phyloP scores from a whole-genome alignment of 768 basidiomycete genomes.

The Gyrodon lividus region DNA sequence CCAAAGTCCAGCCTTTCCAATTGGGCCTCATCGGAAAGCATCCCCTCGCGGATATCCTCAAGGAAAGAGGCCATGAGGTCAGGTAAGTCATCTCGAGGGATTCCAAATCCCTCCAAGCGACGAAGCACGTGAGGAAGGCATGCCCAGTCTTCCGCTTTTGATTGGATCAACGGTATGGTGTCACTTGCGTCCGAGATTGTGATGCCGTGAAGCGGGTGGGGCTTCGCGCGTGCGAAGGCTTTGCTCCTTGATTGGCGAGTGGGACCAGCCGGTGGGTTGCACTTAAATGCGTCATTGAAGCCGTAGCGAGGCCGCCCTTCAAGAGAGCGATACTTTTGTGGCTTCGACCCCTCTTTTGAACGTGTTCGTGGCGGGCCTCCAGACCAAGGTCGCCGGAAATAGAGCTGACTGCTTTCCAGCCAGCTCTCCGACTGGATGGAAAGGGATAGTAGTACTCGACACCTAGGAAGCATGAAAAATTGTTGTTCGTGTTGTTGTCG shows the following conservation, averaged over 20 bases:
- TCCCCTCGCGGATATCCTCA: conserved; percentile 36
- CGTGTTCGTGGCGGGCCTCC: neutral
- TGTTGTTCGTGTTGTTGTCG: neutral
- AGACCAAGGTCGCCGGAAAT: conserved; percentile 19
- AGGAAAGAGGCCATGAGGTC: conserved; percentile 46
- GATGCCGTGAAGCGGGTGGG: neutral
- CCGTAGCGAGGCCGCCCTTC: neutral
- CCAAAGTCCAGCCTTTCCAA: conserved; percentile 37
- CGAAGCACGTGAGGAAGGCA: conserved; percentile 25
- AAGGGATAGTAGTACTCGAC: conserved; percentile 15
- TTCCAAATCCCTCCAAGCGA: conserved; percentile 50
- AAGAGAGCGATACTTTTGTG: neutral
- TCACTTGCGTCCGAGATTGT: conserved; percentile 8
- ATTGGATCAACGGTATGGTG: conserved; percentile 31
- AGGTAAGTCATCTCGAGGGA: conserved; percentile 38
- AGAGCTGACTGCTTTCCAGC: conserved; percentile 18
- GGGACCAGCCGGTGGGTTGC: neutral
- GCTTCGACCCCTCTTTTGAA: neutral
- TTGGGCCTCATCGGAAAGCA: conserved; percentile 14
- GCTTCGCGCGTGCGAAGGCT: neutral
- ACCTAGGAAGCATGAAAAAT: conserved; percentile 22
- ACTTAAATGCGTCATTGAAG: neutral
- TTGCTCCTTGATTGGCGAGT: conserved; percentile 1
- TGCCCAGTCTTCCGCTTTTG: conserved; percentile 42
- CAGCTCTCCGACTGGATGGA: conserved; percentile 14